Conservation (phyloP, 1,139 yeast species). For the Sugiyamaella castrensis region DNA sequence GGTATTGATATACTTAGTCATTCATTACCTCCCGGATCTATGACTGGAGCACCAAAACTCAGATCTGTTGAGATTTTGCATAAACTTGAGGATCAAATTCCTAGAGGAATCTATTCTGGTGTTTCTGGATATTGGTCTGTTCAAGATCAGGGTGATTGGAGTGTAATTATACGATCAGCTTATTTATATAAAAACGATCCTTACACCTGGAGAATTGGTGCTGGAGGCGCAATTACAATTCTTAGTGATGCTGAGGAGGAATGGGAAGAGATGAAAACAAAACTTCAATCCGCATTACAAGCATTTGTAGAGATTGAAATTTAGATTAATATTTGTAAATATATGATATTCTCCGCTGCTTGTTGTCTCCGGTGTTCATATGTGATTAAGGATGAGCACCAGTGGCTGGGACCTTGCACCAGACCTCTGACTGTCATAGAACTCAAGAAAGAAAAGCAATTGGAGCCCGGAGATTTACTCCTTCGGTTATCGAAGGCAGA, state of each 20-base stretch:
- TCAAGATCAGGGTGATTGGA: constrained; percentile 90
- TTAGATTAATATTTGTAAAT: no score
- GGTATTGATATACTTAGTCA: constrained; percentile 79
- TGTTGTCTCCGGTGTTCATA: no score
- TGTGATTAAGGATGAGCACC: no score
- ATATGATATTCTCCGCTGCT: no score
- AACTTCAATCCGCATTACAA: constrained; percentile 64
- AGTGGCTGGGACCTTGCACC: no score
- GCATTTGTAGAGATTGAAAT: constrained; percentile 20
- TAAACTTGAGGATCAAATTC: constrained; percentile 45
- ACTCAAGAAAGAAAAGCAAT: no score
- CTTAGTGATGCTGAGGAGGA: constrained; percentile 77
- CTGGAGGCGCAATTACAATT: constrained; percentile 97
- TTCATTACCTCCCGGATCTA: constrained; percentile 95
- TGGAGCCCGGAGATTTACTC: no score
- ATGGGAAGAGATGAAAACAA: constrained; percentile 88
- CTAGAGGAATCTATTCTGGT: constrained; percentile 91
- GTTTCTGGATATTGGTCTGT: constrained; percentile 95
- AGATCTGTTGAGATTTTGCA: constrained; percentile 83
- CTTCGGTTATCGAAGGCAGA: no score
- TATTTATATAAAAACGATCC: constrained; percentile 61
- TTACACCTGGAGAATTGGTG: constrained; percentile 79
- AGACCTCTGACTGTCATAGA: no score
- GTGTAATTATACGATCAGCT: constrained; percentile 85
- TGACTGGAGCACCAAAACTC: constrained; percentile 99